phyloP scores from a whole-genome alignment of 768 basidiomycete species.

The Mycena floridula region DNA sequence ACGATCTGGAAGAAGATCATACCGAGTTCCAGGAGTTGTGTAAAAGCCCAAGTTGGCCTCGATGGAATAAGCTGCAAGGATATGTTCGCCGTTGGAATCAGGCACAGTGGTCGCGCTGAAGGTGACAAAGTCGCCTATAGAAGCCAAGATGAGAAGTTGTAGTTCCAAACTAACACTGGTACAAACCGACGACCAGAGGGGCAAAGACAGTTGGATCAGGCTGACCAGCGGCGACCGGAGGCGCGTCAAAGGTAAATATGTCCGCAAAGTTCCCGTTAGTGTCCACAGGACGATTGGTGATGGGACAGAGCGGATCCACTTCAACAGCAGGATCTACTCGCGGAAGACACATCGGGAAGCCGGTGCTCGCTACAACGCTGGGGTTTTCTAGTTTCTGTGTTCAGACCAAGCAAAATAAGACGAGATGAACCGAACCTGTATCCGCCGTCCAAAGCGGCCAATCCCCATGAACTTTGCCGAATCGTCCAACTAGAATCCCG shows the following conservation, averaged over 20 bases:
- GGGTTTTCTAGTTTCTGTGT: constrained; percentile 8
- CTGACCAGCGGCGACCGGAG: constrained; percentile 9
- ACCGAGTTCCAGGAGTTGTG: constrained; percentile 13
- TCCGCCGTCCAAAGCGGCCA: constrained; percentile 17
- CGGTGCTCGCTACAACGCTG: constrained; percentile 10
- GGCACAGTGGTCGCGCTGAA: constrained; percentile 12
- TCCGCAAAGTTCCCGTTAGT: constrained; percentile 6
- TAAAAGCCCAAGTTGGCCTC: constrained; percentile 14
- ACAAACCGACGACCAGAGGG: neutral
- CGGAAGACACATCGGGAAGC: constrained; percentile 7
- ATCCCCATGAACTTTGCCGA: constrained; percentile 11
- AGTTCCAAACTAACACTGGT: neutral
- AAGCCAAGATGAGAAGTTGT: neutral
- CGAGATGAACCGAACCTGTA: neutral
- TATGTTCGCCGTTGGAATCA: constrained; percentile 2
- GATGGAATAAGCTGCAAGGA: constrained; percentile 11
- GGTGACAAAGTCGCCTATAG: constrained; percentile 14
- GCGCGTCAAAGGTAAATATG: constrained; percentile 10
- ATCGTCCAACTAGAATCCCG: constrained; percentile 9
- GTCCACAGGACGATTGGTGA: constrained; percentile 9
- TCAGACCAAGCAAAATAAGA: neutral
- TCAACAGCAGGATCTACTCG: constrained; percentile 9
- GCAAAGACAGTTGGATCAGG: constrained; percentile 9
- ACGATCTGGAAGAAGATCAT: neutral
- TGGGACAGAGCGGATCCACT: constrained; percentile 10